These are phyloP conservation scores for Mastigamoeba balamuthi DNA, from an alignment of 78 protist species.

Conservation along the genomic window DNA sequence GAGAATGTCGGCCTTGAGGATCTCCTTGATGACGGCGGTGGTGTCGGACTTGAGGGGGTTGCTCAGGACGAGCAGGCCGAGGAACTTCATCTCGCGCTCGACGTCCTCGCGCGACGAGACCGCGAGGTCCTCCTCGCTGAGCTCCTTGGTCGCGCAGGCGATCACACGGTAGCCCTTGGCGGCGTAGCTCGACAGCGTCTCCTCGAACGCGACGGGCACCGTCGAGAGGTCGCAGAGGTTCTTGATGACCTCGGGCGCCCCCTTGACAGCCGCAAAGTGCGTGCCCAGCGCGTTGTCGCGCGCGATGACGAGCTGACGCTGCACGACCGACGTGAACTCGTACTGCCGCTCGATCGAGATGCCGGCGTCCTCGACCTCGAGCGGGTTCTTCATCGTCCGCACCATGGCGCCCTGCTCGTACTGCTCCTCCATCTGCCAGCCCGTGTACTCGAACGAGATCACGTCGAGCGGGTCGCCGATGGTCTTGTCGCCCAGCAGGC, in stretches of 20 bases:
- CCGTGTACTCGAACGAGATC: slow-evolving; percentile 53
- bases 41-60: slow-evolving; percentile 61
- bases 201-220: slow-evolving; percentile 42
- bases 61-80: slow-evolving; percentile 50
- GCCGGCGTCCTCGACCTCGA: background rate
- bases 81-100: slow-evolving; percentile 38
- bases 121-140: background rate
- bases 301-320: background rate
- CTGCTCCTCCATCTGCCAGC: slow-evolving; percentile 21
- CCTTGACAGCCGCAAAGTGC: slow-evolving; percentile 54
- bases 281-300: background rate
- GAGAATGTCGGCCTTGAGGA: slow-evolving; percentile 46
- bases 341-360: background rate
- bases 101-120: slow-evolving; percentile 3
- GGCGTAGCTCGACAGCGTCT: slow-evolving; percentile 30
- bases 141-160: slow-evolving; percentile 44
- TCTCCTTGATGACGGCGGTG: slow-evolving; percentile 8
- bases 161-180: slow-evolving; percentile 71
- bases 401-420: background rate
- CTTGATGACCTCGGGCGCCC: slow-evolving; percentile 75
- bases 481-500: slow-evolving; percentile 14
- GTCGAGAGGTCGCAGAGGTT: slow-evolving; percentile 22
- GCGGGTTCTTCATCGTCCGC: background rate
- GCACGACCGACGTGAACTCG: background rate
- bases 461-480: slow-evolving; percentile 80